phyloP scores from a whole-genome alignment of 2,329 filamentous ascomycete genomes.

The Colletotrichum scovillei region DNA sequence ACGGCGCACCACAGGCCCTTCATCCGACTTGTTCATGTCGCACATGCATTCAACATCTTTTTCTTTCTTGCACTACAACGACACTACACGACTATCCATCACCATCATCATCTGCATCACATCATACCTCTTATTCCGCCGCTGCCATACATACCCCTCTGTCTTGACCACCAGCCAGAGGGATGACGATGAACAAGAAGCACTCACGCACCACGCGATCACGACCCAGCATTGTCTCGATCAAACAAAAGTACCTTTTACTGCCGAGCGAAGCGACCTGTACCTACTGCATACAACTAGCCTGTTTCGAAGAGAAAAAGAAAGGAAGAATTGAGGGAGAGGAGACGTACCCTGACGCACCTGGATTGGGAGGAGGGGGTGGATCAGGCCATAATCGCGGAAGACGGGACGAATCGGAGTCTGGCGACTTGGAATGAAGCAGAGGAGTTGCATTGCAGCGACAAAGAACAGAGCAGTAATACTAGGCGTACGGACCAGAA shows the following conservation, averaged over 20 bases:
- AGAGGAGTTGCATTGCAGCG: slow-evolving; percentile 17
- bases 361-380: slow-evolving; percentile 27
- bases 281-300: slow-evolving; percentile 10
- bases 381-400: slow-evolving; percentile 27
- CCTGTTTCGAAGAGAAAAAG: background rate
- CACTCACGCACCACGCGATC: slow-evolving; percentile 25
- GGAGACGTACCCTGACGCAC: slow-evolving; percentile 26
- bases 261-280: slow-evolving; percentile 18
- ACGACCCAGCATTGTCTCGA: slow-evolving; percentile 22
- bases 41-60: slow-evolving; percentile 26
- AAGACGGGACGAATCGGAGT: slow-evolving; percentile 24
- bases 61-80: slow-evolving; percentile 31
- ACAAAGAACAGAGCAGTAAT: slow-evolving; percentile 22
- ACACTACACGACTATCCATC: slow-evolving; percentile 30
- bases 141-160: slow-evolving; percentile 15
- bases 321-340: background rate
- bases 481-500: background rate
- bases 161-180: slow-evolving; percentile 13
- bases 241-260: background rate
- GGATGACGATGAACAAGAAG: slow-evolving; percentile 32
- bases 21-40: slow-evolving; percentile 22
- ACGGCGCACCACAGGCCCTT: slow-evolving; percentile 24
- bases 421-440: background rate
- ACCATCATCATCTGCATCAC: slow-evolving; percentile 29
- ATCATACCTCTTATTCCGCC: slow-evolving; percentile 25